phyloP scores from a whole-genome alignment of 257 asterid species.

The Knoxia roxburghii region DNA sequence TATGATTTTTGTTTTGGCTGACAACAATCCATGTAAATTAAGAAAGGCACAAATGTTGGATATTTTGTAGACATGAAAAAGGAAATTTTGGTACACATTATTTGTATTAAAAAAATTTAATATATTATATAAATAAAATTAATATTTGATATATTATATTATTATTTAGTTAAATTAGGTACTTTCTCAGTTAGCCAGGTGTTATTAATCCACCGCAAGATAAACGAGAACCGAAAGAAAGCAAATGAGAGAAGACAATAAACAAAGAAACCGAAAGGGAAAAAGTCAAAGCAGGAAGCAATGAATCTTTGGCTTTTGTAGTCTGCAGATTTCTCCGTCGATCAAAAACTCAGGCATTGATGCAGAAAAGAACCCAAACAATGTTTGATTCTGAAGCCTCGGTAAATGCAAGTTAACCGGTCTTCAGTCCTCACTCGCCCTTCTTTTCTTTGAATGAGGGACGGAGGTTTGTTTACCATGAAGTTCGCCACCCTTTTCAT shows the following conservation, averaged over 20 bases:
- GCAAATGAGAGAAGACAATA: neutral
- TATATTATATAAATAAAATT: too few relatives aligned
- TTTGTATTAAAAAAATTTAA: too few relatives aligned
- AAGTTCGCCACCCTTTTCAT: neutral
- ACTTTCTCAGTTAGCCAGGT: too few relatives aligned
- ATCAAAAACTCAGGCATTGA: neutral
- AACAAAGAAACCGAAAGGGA: neutral
- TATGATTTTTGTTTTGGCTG: too few relatives aligned
- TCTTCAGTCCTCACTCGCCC: neutral
- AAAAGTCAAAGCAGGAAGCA: conserved; percentile 13
- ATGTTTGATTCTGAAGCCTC: neutral
- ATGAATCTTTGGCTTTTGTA: neutral
- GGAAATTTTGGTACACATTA: too few relatives aligned
- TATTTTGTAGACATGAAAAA: too few relatives aligned
- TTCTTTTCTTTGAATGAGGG: conserved; percentile 1
- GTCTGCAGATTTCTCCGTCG: neutral
- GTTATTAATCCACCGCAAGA: too few relatives aligned
- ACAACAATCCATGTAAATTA: too few relatives aligned
- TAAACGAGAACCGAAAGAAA: too few relatives aligned
- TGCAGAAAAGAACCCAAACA: neutral
- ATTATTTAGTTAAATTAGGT: too few relatives aligned
- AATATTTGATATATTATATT: too few relatives aligned
- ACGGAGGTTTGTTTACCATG: conserved; percentile 13
- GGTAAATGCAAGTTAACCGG: neutral
- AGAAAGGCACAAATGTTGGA: too few relatives aligned